Evolutionary conservation across 1,284 basidiomycete genomes (phyloP).

Genomic region (Cryptococcus sp.): DNA sequence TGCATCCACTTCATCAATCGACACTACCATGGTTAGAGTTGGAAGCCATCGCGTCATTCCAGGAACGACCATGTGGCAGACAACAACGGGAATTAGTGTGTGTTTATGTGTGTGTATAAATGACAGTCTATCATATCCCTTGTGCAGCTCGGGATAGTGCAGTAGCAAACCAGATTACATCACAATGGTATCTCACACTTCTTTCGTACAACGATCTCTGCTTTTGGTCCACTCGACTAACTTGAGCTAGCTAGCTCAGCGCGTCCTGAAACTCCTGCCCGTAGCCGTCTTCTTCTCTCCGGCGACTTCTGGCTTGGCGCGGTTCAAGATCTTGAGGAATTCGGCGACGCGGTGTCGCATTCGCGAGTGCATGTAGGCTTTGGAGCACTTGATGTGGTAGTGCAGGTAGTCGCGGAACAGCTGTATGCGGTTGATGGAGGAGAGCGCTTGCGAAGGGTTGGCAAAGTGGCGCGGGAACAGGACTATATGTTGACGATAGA

Average conservation of each 20-base stretch:
- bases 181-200: slow-evolving; percentile 1
- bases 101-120: too few species aligned
- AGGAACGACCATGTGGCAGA: too few species aligned
- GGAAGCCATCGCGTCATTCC: too few species aligned
- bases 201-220: slow-evolving; percentile 4
- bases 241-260: slow-evolving; percentile 21
- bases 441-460: slow-evolving; percentile 69
- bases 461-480: slow-evolving; percentile 95
- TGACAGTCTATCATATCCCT: too few species aligned
- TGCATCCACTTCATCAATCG: too few species aligned
- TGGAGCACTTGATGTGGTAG: slow-evolving; percentile 98
- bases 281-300: slow-evolving; percentile 86
- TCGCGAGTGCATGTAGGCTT: slow-evolving; percentile 98
- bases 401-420: slow-evolving; percentile 98
- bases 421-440: slow-evolving; percentile 93
- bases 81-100: too few species aligned
- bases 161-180: not conserved
- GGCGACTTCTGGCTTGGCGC: slow-evolving; percentile 91
- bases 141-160: not conserved
- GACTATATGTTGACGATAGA: slow-evolving; percentile 58
- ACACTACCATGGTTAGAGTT: too few species aligned
- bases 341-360: slow-evolving; percentile 94
- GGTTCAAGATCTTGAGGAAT: slow-evolving; percentile 96
- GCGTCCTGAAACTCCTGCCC: slow-evolving; percentile 51
- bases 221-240: not conserved